phyloP scores from a whole-genome alignment of 495 filamentous ascomycete genomes.

The Alectoria sarmentosa region DNA sequence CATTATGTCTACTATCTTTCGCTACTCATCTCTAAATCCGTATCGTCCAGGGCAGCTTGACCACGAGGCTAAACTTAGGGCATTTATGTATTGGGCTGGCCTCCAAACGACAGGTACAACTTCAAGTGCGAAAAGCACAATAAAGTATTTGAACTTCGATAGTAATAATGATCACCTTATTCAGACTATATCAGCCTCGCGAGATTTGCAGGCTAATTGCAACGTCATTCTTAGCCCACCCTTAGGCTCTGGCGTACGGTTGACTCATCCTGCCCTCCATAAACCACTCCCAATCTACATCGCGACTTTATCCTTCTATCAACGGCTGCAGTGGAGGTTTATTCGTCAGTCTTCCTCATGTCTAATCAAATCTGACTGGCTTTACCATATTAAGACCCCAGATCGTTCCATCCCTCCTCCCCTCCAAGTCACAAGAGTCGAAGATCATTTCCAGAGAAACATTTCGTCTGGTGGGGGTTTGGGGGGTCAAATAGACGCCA shows the following conservation, averaged over 20 bases:
- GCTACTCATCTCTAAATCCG: slow-evolving; percentile 18
- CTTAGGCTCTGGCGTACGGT: too few relatives aligned
- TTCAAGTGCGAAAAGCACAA: slow-evolving; percentile 21
- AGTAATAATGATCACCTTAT: too few relatives aligned
- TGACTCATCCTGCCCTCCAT: too few relatives aligned
- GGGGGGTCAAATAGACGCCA: neutral
- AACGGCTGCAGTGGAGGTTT: neutral
- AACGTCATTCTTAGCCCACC: too few relatives aligned
- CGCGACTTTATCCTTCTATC: too few relatives aligned
- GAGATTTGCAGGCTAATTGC: too few relatives aligned
- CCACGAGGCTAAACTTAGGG: slow-evolving; percentile 19
- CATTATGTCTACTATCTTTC: slow-evolving; percentile 19
- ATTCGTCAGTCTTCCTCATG: neutral
- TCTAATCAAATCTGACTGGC: neutral
- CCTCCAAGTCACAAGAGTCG: neutral
- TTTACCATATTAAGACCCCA: neutral
- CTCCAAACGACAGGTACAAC: slow-evolving; percentile 19
- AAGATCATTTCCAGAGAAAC: neutral
- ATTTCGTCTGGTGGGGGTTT: neutral
- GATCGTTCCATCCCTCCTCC: neutral
- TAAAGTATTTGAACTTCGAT: slow-evolving; percentile 17
- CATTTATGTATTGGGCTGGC: slow-evolving; percentile 17
- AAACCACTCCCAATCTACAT: too few relatives aligned
- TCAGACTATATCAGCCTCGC: too few relatives aligned
- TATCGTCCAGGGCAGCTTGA: slow-evolving; percentile 20